Base-by-base conservation (phyloP, 2,329 filamentous ascomycete genomes). In the Diaporthe destruens region DNA sequence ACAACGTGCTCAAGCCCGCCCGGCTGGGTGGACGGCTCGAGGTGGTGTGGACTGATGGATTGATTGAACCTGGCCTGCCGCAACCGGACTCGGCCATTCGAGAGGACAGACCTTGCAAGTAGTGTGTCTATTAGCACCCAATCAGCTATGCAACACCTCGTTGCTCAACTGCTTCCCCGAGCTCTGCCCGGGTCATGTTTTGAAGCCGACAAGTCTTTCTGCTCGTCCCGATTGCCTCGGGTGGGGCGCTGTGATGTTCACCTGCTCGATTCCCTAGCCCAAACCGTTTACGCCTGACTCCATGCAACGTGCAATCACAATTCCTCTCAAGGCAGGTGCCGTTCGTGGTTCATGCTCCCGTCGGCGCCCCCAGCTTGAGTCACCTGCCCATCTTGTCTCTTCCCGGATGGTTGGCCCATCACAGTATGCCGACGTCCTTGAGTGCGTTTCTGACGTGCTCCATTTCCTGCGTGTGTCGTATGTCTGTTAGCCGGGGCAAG, bases 401-500 rank as follows among this genome's bases (percentile, higher is more conserved):
- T 42, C 42, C 54, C 2, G 20, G 42, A 34, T 34, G 23, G n/a
- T n/a, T 11, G 29, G n/a, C 36, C 51, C 32, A 23, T 73, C 69
- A 73, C 20, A 69, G 61, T 32, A 75, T 44, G 20, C 74, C 74
- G 39, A 59, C 66, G 6, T 69, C 72, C 49, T 75, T 75, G n/a
- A 75, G 72, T 23, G 53, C 36, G 44, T 36, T 47, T 80, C 82
- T 80, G 81, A 85, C 81, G 79, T 83, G 81, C 80, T 83, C 80
- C 80, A 80, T 83, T 80, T 81, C 85, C 85, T 84, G 84, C 82
- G 81, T 83, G 16, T 11, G 63, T 55, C 25, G 36, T 67, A 42
- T 54, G 53, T 55, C 25, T 39, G 72, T 74, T 69, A 74, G 72
- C 72, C 69, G 47, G 49, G 54, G 69, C 70, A 68, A 59, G 55